Conservation (phyloP, 768 basidiomycete species). For the Pleurotus tuber-regium region DNA sequence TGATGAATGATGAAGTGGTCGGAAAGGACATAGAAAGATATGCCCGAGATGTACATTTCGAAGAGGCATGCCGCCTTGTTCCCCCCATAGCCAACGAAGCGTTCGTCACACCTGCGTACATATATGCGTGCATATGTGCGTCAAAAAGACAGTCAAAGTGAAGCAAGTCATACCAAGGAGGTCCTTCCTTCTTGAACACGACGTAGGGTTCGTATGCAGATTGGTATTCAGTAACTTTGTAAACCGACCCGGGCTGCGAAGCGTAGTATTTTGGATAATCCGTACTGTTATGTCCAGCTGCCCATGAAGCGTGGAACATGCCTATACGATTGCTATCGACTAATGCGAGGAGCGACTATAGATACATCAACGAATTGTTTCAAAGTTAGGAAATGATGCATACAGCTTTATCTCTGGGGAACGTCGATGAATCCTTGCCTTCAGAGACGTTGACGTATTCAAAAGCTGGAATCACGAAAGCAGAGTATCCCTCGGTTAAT, state of each 20-base stretch:
- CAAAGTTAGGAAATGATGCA: not conserved
- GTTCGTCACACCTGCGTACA: slow-evolving; percentile 86
- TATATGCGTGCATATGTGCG: slow-evolving; percentile 1
- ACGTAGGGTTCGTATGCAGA: slow-evolving; percentile 88
- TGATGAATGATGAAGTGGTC: slow-evolving; percentile 92
- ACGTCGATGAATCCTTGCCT: slow-evolving; percentile 53
- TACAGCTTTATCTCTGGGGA: slow-evolving; percentile 64
- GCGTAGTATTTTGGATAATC: slow-evolving; percentile 71
- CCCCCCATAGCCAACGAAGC: slow-evolving; percentile 87
- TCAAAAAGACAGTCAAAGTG: too few relatives aligned
- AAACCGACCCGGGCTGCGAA: slow-evolving; percentile 62
- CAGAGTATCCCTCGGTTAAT: slow-evolving; percentile 58
- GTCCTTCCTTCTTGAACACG: slow-evolving; percentile 72
- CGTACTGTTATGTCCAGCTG: slow-evolving; percentile 76
- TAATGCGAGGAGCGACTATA: slow-evolving; percentile 56
- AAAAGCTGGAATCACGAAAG: slow-evolving; percentile 84
- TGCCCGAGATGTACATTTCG: slow-evolving; percentile 86
- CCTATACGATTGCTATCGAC: slow-evolving; percentile 53
- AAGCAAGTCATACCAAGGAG: slow-evolving; percentile 59
- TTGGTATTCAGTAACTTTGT: slow-evolving; percentile 75
- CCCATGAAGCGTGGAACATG: slow-evolving; percentile 81
- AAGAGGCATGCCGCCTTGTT: slow-evolving; percentile 93
- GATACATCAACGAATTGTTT: not conserved
- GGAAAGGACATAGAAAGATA: slow-evolving; percentile 78
- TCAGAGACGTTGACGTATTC: slow-evolving; percentile 70